Evolutionary conservation across 352 stramenopile species (phyloP), one percentile per base, ranked within the genome.

Genomic region (Phytopythium cucurbitacearum): DNA sequence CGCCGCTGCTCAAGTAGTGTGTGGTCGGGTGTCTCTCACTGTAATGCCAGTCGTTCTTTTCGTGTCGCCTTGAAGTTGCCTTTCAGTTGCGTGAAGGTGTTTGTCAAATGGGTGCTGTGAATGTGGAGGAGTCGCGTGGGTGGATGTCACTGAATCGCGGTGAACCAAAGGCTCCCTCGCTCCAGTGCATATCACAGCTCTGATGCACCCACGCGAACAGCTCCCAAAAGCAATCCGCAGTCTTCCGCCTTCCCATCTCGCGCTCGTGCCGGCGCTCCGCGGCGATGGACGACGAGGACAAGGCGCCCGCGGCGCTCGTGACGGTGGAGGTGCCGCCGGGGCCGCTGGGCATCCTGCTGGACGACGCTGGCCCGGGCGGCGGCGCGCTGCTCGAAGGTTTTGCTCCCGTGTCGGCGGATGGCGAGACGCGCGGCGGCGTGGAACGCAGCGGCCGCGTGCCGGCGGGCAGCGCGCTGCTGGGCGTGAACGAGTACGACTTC

Each of bases 331-430:
- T 89, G 53, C 62, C 71, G 13, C 71, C 76, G 10, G 80, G 80
- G 7, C 75, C 81, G 16, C 64, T 92, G 9, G 81, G 78, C 39
- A 84, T 92, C 54, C 38, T 92, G 41, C 71, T 92, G 28, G 77
- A 90, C 47, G 44, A 67, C 36, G 66, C 67, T 3, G 48, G 48
- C 4, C 48, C 48, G 3, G 48, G 48, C 34, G 35, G 48, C 15
- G 48, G 48, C 36, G 67, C 76, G 11, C n/a, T 89, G 50, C 76
- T 92, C 40, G 78, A 89, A 16, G 73, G 75, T 44, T 92, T 92
- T 32, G 74, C 71, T 36, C 67, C 75, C 7, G 57, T 86, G 7
- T 53, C 64, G 3, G 56, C 61, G 32, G 61, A 80, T 28, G 75
- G 75, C 52, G 13, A 40, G n/a, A 45, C 57, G 38, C 47, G 43